phyloP scores from a whole-genome alignment of 345 rosid species.

The Theobroma cacao region DNA sequence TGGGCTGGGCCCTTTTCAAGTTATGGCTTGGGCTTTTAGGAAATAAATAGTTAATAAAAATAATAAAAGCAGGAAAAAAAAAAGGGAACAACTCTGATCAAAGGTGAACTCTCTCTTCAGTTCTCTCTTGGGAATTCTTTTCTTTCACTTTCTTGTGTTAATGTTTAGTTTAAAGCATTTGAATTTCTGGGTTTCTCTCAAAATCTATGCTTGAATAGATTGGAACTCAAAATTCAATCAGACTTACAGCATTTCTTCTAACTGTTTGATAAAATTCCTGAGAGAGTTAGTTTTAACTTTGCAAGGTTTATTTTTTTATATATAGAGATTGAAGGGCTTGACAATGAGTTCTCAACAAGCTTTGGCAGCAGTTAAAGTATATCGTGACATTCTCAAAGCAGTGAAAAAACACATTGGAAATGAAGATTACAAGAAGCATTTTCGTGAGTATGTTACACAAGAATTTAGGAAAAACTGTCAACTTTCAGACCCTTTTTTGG shows the following conservation, averaged over 20 bases:
- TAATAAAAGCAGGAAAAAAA: too few relatives aligned
- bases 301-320: not conserved
- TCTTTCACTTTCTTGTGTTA: not conserved
- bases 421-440: constrained; percentile 70
- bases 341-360: constrained; percentile 51
- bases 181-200: not conserved
- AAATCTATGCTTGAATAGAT: not conserved
- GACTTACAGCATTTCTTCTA: not conserved
- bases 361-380: constrained; percentile 48
- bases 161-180: not conserved
- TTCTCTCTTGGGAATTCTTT: not conserved
- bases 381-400: constrained; percentile 68
- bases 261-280: constrained; percentile 18
- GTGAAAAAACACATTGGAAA: constrained; percentile 69
- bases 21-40: not conserved
- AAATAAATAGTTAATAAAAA: too few relatives aligned
- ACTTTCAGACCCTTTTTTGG: constrained; percentile 18
- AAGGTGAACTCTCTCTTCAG: not conserved
- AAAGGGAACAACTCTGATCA: not conserved
- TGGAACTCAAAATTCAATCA: not conserved
- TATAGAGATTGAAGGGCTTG: not conserved
- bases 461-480: constrained; percentile 54
- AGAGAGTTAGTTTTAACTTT: not conserved
- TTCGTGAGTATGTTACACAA: constrained; percentile 48
- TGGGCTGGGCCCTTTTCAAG: not conserved